Base-by-base conservation (phyloP, 306 rosid genomes). In the Cajanus cajan region DNA sequence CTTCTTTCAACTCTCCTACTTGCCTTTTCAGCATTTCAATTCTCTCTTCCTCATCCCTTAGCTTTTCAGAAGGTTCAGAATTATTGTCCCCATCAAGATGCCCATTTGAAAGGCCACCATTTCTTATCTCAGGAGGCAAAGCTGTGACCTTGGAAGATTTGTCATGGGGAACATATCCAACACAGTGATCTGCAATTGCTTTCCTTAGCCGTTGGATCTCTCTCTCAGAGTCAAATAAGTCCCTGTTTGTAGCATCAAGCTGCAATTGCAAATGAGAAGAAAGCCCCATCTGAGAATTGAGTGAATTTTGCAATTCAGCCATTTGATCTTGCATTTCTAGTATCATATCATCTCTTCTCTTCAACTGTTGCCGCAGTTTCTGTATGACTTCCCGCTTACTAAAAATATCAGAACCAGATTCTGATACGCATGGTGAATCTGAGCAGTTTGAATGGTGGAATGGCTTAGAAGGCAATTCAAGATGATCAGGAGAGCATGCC, bases 281-380 rank as follows among this genome's bases (percentile, higher is more conserved):
- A 77, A 82, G 91, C 64, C 88, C 86, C 33, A 88, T 55, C 79
- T 91, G 97, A 39, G 89, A 86, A 78, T 88, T 87, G 36, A 94
- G 89, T 19, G 96, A 88, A 51, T 81, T 90, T 88, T 86, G 94
- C 86, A 95, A 72, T 76, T 88, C 97, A 66, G 84, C 88, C 70
- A 94, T 90, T 89, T 92, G 98, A 82, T 94, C 97, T 87, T 94
- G 97, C 98, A 94, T 94, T 86, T 94, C 98, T 57, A 95, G 70
- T 73, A 95, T 87, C 98, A 95, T 92, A 7, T 92, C 98, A 67
- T 95, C 98, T 82, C 98, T 89, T 79, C 97, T 87, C 92, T 92
- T 92, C 84, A 95, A 61, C 68, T 95, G 98, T 69, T 90, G 98
- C 83, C 98, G 90, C 79, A 95, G 85, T 86, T 95, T 95, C 77